phyloP scores from a whole-genome alignment of 352 stramenopile species.

The Globisporangium camurandrum region DNA sequence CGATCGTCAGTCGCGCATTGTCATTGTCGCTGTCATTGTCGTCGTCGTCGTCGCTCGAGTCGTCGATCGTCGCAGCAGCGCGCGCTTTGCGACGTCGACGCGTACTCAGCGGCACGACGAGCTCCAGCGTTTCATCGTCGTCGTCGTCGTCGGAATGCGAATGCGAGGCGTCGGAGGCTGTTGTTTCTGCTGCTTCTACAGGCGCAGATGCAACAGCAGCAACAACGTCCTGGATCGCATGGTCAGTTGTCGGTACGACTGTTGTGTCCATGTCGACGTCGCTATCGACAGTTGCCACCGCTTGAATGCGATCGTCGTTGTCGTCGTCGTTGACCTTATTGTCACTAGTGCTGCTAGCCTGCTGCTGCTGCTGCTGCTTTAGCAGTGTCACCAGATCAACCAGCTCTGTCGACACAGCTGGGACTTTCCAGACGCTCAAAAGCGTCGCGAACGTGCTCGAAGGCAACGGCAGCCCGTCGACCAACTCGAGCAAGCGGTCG shows the following conservation, averaged over 20 bases:
- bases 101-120: too few relatives aligned
- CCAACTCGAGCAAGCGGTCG: slow-evolving; percentile 21
- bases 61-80: not conserved
- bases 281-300: too few relatives aligned
- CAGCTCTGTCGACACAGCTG: slow-evolving; percentile 24
- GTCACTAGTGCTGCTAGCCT: slow-evolving; percentile 6
- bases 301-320: not conserved
- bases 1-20: not conserved
- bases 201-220: too few relatives aligned
- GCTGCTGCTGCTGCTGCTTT: slow-evolving; percentile 19
- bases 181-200: too few relatives aligned
- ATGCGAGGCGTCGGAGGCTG: too few relatives aligned
- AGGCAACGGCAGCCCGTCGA: slow-evolving; percentile 31
- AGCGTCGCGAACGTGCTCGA: slow-evolving; percentile 37
- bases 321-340: not conserved
- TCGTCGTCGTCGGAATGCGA: too few relatives aligned
- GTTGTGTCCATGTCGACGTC: too few relatives aligned
- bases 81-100: too few relatives aligned
- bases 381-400: slow-evolving; percentile 32
- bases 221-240: too few relatives aligned
- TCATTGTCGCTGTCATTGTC: not conserved
- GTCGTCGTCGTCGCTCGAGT: not conserved
- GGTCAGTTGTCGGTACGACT: too few relatives aligned
- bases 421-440: slow-evolving; percentile 38
- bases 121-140: too few relatives aligned